Conservation (phyloP, 345 rosid genomes). For the Excoecaria agallocha region DNA sequence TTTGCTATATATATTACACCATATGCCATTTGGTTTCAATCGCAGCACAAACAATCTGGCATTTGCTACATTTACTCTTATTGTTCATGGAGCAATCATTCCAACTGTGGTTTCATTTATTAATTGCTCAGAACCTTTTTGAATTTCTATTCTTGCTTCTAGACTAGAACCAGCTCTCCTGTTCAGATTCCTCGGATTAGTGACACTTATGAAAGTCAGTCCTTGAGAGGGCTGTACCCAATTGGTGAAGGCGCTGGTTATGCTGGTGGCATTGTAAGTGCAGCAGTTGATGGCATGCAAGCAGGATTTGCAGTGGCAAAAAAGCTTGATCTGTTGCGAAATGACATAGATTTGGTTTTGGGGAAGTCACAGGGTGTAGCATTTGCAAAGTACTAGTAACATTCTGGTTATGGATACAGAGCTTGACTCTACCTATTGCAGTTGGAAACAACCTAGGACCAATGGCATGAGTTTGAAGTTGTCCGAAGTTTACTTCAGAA, state of each 20-base stretch:
- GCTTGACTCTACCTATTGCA: not conserved
- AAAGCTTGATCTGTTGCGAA: constrained; percentile 47
- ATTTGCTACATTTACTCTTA: not conserved
- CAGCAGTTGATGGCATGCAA: constrained; percentile 95
- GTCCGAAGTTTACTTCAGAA: constrained; percentile 7
- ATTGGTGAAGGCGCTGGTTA: constrained; percentile 99
- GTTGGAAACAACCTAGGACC: constrained; percentile 9
- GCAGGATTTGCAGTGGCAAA: constrained; percentile 86
- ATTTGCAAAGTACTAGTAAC: constrained; percentile 52
- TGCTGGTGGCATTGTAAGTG: constrained; percentile 97
- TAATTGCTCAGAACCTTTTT: not conserved
- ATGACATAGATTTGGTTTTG: constrained; percentile 55
- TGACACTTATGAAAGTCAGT: constrained; percentile 73
- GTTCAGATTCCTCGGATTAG: constrained; percentile 63
- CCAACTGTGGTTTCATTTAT: not conserved
- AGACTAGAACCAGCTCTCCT: constrained; percentile 96
- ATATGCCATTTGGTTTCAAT: too few relatives aligned
- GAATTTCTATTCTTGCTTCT: constrained; percentile 22
- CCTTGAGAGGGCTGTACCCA: constrained; percentile 80
- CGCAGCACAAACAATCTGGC: too few relatives aligned
- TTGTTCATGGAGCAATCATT: too few relatives aligned
- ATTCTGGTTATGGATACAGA: not conserved
- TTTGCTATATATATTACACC: not conserved
- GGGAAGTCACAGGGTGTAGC: constrained; percentile 70
- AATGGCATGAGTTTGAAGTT: constrained; percentile 7